Evolutionary conservation across 805 yeast species (phyloP).

Genomic region (Sungouiella thailandica): DNA sequence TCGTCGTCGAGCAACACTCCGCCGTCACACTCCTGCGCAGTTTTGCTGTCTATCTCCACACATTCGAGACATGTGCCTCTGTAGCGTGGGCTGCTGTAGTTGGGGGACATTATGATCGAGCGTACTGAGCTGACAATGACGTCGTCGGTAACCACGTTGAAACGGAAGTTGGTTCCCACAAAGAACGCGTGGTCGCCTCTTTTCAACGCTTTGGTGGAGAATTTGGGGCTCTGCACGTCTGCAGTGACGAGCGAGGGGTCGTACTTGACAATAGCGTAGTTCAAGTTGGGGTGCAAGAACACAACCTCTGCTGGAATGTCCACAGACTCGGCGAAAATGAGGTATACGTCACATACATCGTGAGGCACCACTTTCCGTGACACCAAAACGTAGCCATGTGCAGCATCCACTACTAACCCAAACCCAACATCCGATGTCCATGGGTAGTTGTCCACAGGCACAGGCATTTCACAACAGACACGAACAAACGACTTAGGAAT

Average conservation of each 20-base stretch:
- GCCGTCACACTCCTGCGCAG: conserved; percentile 68
- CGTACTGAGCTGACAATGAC: conserved; percentile 75
- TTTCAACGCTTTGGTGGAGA: conserved; percentile 50
- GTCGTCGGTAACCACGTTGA: conserved; percentile 66
- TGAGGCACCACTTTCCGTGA: conserved; percentile 80
- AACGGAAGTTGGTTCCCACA: conserved; percentile 71
- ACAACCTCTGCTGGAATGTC: conserved; percentile 75
- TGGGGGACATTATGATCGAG: conserved; percentile 67
- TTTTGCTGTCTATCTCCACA: conserved; percentile 64
- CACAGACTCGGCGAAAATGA: conserved; percentile 82
- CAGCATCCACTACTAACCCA: conserved; percentile 80
- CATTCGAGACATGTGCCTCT: conserved; percentile 83
- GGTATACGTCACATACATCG: conserved; percentile 67
- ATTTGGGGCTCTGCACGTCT: conserved; percentile 62
- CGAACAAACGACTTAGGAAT: conserved; percentile 67
- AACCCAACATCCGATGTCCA: conserved; percentile 57
- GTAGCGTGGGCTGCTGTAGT: conserved; percentile 68
- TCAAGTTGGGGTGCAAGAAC: conserved; percentile 82
- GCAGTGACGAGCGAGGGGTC: conserved; percentile 73
- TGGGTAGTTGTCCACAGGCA: conserved; percentile 73
- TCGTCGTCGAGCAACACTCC: conserved; percentile 75
- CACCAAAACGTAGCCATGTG: conserved; percentile 71
- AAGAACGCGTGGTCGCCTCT: conserved; percentile 78
- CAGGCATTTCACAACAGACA: conserved; percentile 59
- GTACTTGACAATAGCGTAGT: conserved; percentile 77